Evolutionary conservation across 108 stramenopile species (phyloP), one percentile per base, ranked within the genome.

Genomic region (Asterionellopsis glacialis): DNA sequence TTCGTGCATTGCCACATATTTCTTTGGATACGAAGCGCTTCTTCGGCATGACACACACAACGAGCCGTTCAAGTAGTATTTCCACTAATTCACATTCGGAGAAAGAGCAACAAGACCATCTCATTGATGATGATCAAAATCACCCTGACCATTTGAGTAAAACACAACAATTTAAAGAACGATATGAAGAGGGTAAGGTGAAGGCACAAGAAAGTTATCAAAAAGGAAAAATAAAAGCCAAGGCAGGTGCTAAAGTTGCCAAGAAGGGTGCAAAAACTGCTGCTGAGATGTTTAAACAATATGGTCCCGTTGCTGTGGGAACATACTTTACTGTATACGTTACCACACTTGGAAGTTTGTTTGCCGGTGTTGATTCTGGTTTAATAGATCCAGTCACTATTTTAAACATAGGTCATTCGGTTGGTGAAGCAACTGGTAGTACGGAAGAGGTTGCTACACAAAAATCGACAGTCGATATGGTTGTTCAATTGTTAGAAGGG

Each of bases 281-380:
- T 12, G 13, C 39, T 44, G 71, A 41, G 38, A 75, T 81, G 74
- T 45, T 79, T 10, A 16, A 69, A 39, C 69, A 77, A 59, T 93
- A 93, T 48, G 91, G 91, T 11, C 49, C 59, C 23, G 60, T 83
- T 11, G 90, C 90, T 67, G 67, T 88, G 0, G 87, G 78, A 21
- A 90, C 88, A 5, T 88, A 93, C 50, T 49, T 82, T 16, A 40
- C 54, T 6, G 67, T 93, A 1, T 93, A 93, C 49, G 40, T 73
- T 22, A 40, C 75, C 16, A 89, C 88, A 1, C 65, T 93, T 9
- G 65, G 67, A 4, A 48, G 64, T 27, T 59, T 90, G 7, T 93
- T 78, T 65, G 43, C 73, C 23, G 75, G 77, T 15, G 67, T 93
- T 57, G 83, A 90, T 52, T 75, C 70, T 1, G 91, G 91, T 18